Conservation (phyloP, 2,329 filamentous ascomycete genomes). For the Massarina eburnea region DNA sequence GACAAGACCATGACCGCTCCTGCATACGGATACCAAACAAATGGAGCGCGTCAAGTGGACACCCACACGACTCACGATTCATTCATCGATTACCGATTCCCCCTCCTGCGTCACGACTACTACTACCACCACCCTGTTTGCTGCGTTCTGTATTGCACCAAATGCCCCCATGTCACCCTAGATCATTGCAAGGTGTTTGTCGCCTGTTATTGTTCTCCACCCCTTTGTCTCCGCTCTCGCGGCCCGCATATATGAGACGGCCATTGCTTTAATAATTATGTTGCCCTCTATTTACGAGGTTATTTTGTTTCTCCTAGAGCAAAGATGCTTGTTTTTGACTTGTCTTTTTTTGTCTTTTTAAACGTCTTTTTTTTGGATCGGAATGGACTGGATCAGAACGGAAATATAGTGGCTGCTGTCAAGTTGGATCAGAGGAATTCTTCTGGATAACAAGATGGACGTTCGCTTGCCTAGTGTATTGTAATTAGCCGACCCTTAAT, state of each 20-base stretch:
- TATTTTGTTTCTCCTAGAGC: background rate
- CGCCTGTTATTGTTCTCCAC: background rate
- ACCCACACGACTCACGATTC: slow-evolving; percentile 10
- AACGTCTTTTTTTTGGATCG: background rate
- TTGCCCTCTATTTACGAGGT: background rate
- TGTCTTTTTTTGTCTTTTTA: background rate
- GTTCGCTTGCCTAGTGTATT: slow-evolving; percentile 10
- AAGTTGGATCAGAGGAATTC: background rate
- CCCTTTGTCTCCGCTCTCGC: background rate
- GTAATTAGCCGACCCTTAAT: slow-evolving; percentile 13
- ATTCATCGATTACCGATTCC: slow-evolving; percentile 1
- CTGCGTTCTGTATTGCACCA: slow-evolving; percentile 3
- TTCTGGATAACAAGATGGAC: too few species aligned
- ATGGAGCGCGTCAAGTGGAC: slow-evolving; percentile 2
- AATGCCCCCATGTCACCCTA: background rate
- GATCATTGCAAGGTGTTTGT: slow-evolving; percentile 1
- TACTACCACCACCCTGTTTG: background rate
- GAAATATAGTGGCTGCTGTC: background rate
- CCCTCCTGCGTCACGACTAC: slow-evolving; percentile 1
- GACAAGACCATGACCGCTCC: slow-evolving; percentile 10
- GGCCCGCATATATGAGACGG: slow-evolving; percentile 3
- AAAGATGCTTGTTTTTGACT: background rate
- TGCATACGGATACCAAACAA: slow-evolving; percentile 1
- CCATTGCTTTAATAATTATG: slow-evolving; percentile 3
- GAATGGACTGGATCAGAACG: background rate